Base-by-base conservation (phyloP, 1,284 basidiomycete species). In the Sanghuangporus baumii region DNA sequence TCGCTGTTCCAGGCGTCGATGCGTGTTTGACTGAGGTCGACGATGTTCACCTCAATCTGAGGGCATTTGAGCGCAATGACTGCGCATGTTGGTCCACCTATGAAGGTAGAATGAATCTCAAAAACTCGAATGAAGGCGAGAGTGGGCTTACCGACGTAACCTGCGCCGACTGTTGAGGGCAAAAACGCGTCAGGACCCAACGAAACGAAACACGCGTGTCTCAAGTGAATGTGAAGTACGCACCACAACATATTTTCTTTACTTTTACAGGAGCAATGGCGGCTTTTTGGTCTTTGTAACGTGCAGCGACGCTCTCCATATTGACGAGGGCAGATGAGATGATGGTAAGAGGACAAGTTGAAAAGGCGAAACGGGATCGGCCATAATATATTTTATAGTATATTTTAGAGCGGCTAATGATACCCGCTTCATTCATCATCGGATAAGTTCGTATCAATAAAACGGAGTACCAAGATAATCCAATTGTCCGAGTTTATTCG, bases 61-160 rank as follows among this genome's bases (percentile, higher is more conserved):
- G 96, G 95, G 78, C 95, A 96, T 75, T 92, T 94, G 72, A 92
- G 81, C n/a, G 93, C 94, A 68, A 97, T 93, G 71, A 98, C 93
- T 50, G 95, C 91, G 76, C 95, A 98, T 50, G 96, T 98, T 40
- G 93, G 93, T 54, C 94, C 93, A 74, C 92, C 92, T 93, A 46
- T 67, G 36, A 65, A 18, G 41, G 41, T 37, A 57, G 64, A 36
- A 51, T 46, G 61, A 36, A 61, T 52, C 48, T 59, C 63, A 66
- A 18, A 9, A 31, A 20, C 61, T 68, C 57, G 65, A 61, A 62
- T n/a, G 20, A 40, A 61, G 59, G 66, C 59, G 40, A 36, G 20
- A 40, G 20, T 31, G 41, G n/a, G 55, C 61, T 73, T 71, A 93
- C 93, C 95, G 72, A 98, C 95, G 74, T 97, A 97, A 73, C 96